phyloP scores from a whole-genome alignment of 257 asterid species.

The Solanum megistacrolobum region DNA sequence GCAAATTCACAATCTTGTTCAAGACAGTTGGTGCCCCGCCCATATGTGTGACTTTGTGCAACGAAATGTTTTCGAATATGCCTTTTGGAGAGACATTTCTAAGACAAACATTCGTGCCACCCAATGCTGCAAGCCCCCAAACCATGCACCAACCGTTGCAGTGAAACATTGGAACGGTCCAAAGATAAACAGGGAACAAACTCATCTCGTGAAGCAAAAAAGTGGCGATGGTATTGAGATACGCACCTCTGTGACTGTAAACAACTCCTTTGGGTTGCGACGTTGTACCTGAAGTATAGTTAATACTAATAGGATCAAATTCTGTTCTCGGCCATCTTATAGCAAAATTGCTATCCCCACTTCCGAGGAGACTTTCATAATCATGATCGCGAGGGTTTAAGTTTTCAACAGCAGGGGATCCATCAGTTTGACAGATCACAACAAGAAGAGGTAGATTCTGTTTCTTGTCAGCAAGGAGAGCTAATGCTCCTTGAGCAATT shows the following conservation, averaged over 20 bases:
- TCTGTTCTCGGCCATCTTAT: background rate
- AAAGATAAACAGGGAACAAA: background rate
- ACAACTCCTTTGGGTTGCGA: constrained; percentile 1
- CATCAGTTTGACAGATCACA: background rate
- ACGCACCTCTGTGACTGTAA: background rate
- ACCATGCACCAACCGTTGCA: background rate
- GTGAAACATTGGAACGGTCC: background rate
- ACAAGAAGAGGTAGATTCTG: background rate
- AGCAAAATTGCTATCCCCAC: background rate
- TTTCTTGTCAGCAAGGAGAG: background rate
- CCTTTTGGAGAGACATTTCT: background rate
- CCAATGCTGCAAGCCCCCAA: background rate
- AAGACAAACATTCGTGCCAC: background rate
- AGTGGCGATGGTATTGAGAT: background rate
- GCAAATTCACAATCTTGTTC: constrained; percentile 20
- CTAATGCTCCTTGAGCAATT: background rate
- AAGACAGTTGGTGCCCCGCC: constrained; percentile 29
- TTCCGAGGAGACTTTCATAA: background rate
- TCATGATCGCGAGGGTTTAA: background rate
- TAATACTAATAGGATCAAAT: background rate
- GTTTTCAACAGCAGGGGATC: background rate
- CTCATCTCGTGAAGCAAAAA: background rate
- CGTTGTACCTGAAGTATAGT: constrained; percentile 1
- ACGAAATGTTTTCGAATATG: constrained; percentile 7
- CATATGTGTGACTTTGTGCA: constrained; percentile 20